Percentiles rank a stretch among this genome's conserved stretches.
Conservation (phyloP, 129 eudicot species). For the Tagetes erecta region DNA sequence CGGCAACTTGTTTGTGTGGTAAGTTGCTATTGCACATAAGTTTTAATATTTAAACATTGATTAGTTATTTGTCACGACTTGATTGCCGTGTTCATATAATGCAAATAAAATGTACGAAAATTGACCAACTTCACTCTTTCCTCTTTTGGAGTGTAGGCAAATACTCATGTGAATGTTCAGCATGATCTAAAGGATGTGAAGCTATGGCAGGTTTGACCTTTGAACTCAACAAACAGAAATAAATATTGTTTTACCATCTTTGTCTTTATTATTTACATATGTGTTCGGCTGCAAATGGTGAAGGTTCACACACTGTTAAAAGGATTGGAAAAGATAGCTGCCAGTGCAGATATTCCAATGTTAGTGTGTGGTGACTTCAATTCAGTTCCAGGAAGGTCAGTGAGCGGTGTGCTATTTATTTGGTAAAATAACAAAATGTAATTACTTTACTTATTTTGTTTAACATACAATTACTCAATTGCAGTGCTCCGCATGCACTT, state of each 20-base stretch:
- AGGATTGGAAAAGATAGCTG: conserved; percentile 58
- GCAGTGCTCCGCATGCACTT: conserved; percentile 84
- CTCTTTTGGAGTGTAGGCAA: conserved; percentile 51
- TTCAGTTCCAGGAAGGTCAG: conserved; percentile 52
- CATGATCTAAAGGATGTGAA: conserved; percentile 94
- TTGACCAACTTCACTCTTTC: conserved; percentile 6
- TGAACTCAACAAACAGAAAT: conserved; percentile 5
- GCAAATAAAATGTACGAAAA: background rate
- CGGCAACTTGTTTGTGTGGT: conserved; percentile 99
- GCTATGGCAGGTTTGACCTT: conserved; percentile 83
- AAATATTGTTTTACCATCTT: background rate
- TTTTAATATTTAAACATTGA: background rate
- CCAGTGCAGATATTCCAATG: conserved; percentile 59
- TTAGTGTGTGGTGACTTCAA: conserved; percentile 59
- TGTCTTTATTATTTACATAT: background rate
- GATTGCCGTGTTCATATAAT: background rate
- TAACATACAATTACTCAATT: background rate
- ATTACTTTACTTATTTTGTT: background rate
- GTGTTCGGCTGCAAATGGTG: conserved; percentile 12
- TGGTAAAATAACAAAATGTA: background rate
- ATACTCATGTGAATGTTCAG: conserved; percentile 89
- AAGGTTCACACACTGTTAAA: conserved; percentile 58
- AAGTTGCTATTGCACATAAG: conserved; percentile 27
- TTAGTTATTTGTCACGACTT: background rate
- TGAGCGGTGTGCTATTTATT: background rate